Percentiles rank a stretch among this genome's conserved stretches.
phyloP scores from a whole-genome alignment of 2,329 filamentous ascomycete genomes.

The Hymenoscyphus fraxineus region DNA sequence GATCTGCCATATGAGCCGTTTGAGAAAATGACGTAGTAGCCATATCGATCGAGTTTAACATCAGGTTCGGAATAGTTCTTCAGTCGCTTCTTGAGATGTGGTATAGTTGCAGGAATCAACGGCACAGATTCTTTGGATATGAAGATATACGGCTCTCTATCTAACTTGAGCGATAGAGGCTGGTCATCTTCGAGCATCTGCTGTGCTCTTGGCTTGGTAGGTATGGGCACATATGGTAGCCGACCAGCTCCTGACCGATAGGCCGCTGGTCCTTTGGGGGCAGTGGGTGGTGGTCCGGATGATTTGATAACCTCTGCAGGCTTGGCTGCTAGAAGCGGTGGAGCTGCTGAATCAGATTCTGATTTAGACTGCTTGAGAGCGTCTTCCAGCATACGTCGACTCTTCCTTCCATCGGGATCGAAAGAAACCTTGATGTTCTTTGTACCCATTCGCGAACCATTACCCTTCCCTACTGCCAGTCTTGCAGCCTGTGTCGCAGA shows the following conservation, averaged over 20 bases:
- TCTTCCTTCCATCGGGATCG: constrained; percentile 83
- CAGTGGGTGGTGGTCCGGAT: constrained; percentile 71
- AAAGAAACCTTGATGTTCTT: constrained; percentile 77
- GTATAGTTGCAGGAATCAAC: constrained; percentile 77
- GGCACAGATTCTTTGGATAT: constrained; percentile 84
- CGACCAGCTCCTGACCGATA: constrained; percentile 16
- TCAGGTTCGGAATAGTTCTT: constrained; percentile 79
- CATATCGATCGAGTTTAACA: constrained; percentile 76
- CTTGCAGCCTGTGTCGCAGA: constrained; percentile 78
- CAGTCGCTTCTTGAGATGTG: constrained; percentile 84
- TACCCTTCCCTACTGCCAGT: constrained; percentile 71
- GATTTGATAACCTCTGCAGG: constrained; percentile 42
- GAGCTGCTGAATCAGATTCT: constrained; percentile 27
- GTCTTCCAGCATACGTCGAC: constrained; percentile 71
- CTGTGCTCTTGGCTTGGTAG: constrained; percentile 46
- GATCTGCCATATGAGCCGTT: constrained; percentile 71
- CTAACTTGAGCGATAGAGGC: constrained; percentile 64
- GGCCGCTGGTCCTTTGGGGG: constrained; percentile 70
- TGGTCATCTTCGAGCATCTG: constrained; percentile 53
- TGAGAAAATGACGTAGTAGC: constrained; percentile 90
- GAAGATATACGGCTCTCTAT: constrained; percentile 83
- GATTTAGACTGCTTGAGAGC: constrained; percentile 50
- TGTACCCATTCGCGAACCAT: constrained; percentile 75
- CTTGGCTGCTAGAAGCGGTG: constrained; percentile 33
- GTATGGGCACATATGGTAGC: constrained; percentile 30